Base-by-base conservation (phyloP, 164 flowering plant species). In the Amborella trichopoda region DNA sequence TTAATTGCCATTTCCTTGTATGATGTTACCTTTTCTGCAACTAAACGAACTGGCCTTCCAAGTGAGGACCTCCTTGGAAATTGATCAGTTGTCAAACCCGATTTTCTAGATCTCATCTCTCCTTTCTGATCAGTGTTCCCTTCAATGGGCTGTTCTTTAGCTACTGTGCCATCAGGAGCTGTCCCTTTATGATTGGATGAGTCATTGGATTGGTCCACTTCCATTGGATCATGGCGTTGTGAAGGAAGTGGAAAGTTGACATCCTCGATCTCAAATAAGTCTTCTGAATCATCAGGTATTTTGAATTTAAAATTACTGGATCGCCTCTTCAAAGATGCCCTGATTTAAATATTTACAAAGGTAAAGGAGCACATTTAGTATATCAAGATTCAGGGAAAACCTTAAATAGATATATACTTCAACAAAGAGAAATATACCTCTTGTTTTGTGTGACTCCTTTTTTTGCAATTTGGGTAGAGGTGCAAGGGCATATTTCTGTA, bases 1-100 rank as follows among this genome's bases (percentile, higher is more conserved):
- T 78, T 78, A 20, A 78, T 12, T 5, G 95, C 71, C 27, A 28
- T 19, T 53, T 87, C 96, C 53, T 75, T 81, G 74, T 81, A 87
- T 23, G 86, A 74, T 11, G 71, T 75, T 20, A 81, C 75, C 64
- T 83, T 87, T 67, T 39, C 83, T 34, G 64, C 77, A 17, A 87
- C 82, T 38, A 45, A 73, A 3, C 89, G 78, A 48, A 40, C 28
- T 14, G 96, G 87, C 51, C 96, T 70, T 37, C 80, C 85, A 19
- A 77, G 39, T 11, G 83, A 83, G n/a, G 76, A 43, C 61, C 87
- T 76, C 51, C 56, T 63, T 11, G n/a, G n/a, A n/a, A n/a, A n/a
- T n/a, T n/a, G n/a, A n/a, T n/a, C n/a, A n/a, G n/a, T n/a, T n/a
- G n/a, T n/a, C n/a, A n/a, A n/a, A n/a, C n/a, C n/a, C n/a, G n/a